These are phyloP conservation scores for Poteriospumella lacustris DNA, from an alignment of 108 stramenopile genomes.

Conservation along the genomic window DNA sequence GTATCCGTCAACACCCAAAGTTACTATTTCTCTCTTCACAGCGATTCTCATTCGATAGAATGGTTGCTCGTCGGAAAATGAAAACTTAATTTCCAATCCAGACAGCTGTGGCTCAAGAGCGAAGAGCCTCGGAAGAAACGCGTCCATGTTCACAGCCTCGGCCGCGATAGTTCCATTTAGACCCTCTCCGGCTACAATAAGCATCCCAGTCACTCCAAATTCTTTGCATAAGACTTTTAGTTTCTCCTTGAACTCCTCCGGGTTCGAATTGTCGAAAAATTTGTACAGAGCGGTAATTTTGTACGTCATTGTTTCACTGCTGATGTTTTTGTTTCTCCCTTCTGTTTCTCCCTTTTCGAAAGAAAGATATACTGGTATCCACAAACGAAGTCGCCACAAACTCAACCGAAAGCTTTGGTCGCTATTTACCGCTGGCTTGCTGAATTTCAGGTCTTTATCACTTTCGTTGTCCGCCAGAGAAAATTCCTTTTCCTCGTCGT, in stretches of 20 bases:
- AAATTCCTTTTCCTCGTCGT: too few relatives aligned
- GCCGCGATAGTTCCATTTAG: constrained; percentile 11
- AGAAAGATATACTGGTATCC: too few relatives aligned
- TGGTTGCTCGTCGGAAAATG: not conserved
- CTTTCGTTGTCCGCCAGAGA: too few relatives aligned
- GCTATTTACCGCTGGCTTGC: too few relatives aligned
- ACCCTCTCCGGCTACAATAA: constrained; percentile 9
- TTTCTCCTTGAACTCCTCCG: not conserved
- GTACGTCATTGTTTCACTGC: too few relatives aligned
- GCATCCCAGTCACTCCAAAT: not conserved
- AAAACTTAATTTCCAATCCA: constrained; percentile 2
- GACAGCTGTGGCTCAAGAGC: not conserved
- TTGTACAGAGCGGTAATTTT: not conserved
- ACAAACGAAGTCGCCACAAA: too few relatives aligned
- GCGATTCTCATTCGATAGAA: constrained; percentile 3
- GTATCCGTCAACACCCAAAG: not conserved
- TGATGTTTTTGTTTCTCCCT: too few relatives aligned
- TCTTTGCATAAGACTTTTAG: not conserved
- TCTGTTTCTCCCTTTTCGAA: too few relatives aligned
- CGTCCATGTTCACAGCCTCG: not conserved
- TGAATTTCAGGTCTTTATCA: too few relatives aligned
- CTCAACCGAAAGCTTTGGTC: too few relatives aligned
- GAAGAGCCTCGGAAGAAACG: not conserved
- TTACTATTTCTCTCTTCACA: constrained; percentile 11
- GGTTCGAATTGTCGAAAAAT: not conserved